Percentiles rank a stretch among this genome's conserved stretches.
Evolutionary conservation across 2,329 filamentous ascomycete genomes (phyloP).

Genomic region (Trichoderma oligosporum): DNA sequence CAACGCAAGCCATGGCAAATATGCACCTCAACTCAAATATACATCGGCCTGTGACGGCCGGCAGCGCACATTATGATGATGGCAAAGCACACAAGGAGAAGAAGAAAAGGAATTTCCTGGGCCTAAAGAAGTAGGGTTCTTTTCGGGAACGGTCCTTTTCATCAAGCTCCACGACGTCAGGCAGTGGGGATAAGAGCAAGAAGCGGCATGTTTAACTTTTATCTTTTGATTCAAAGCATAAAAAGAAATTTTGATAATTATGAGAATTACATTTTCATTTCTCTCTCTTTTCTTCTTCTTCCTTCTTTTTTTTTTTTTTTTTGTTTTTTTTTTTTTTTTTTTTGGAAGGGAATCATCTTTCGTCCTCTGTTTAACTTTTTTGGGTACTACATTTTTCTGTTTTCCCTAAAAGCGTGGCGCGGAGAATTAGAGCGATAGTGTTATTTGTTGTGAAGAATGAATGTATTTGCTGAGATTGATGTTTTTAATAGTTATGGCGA

Average conservation of each 20-base stretch:
- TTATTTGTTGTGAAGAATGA: background rate
- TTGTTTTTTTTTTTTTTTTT: background rate
- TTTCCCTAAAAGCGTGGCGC: conserved; percentile 14
- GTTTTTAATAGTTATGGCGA: conserved; percentile 7
- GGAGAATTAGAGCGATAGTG: conserved; percentile 15
- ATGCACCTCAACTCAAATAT: conserved; percentile 45
- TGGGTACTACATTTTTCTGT: conserved; percentile 10
- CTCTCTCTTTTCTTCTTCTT: background rate
- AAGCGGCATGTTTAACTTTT: background rate
- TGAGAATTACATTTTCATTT: background rate
- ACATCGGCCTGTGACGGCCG: conserved; percentile 13
- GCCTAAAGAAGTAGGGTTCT: conserved; percentile 54
- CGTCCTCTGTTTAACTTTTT: background rate
- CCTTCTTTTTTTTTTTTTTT: background rate
- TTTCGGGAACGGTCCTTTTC: conserved; percentile 23
- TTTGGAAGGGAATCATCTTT: too few relatives aligned
- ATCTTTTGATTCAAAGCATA: background rate
- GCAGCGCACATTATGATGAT: conserved; percentile 29
- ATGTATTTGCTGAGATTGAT: background rate
- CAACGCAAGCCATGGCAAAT: conserved; percentile 52
- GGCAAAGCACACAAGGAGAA: conserved; percentile 55
- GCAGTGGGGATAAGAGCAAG: conserved; percentile 1
- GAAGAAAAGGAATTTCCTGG: conserved; percentile 57
- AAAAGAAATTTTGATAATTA: background rate
- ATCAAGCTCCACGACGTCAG: background rate